Percentiles rank a stretch among this genome's conserved stretches.
phyloP scores from a whole-genome alignment of 1,284 basidiomycete genomes.

The Pisolithus thermaeus region DNA sequence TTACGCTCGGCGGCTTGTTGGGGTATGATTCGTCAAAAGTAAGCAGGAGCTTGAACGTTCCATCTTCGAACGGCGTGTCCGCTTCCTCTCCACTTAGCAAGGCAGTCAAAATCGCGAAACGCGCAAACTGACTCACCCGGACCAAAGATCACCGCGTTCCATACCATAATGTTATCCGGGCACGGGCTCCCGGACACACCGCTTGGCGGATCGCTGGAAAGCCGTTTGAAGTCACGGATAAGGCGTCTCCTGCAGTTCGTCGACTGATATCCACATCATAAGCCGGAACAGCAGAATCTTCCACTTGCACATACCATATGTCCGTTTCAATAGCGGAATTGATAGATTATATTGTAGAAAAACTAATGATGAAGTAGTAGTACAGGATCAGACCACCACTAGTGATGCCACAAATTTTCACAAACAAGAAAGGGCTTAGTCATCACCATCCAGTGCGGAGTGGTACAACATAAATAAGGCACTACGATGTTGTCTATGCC shows the following conservation, averaged over 20 bases:
- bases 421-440: too few species aligned
- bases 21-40: slow-evolving; percentile 98
- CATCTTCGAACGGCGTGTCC: slow-evolving; percentile 98
- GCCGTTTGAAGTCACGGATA: slow-evolving; percentile 93
- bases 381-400: too few species aligned
- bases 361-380: background rate
- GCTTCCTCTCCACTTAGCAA: slow-evolving; percentile 42
- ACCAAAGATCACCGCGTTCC: slow-evolving; percentile 99
- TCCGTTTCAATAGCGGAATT: background rate
- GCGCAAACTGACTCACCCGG: slow-evolving; percentile 53
- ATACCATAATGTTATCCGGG: slow-evolving; percentile 97
- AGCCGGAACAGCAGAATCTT: background rate
- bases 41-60: slow-evolving; percentile 93
- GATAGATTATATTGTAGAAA: background rate
- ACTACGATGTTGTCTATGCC: too few species aligned
- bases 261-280: slow-evolving; percentile 45
- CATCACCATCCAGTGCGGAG: too few species aligned
- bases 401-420: too few species aligned
- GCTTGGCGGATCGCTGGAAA: slow-evolving; percentile 90
- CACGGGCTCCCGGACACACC: slow-evolving; percentile 96
- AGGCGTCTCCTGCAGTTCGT: slow-evolving; percentile 86
- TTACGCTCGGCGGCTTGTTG: slow-evolving; percentile 96
- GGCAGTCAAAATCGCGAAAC: slow-evolving; percentile 3
- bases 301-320: slow-evolving; percentile 15
- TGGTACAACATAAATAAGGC: too few species aligned